Conservation (phyloP, 2,329 filamentous ascomycete species). For the Xylogone sp. region DNA sequence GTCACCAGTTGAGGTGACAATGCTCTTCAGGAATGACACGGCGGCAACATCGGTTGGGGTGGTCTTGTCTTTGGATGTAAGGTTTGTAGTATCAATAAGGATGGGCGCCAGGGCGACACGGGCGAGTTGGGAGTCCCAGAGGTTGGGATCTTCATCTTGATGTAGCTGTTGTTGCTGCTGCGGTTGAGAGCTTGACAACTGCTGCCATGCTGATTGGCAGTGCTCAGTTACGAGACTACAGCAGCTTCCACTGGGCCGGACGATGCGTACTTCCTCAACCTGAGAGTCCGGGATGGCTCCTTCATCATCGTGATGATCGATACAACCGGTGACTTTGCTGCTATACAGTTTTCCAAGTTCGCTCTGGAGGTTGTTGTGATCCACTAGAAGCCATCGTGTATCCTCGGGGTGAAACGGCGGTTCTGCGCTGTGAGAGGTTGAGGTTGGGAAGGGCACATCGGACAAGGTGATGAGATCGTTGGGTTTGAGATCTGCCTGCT, state of each 20-base stretch:
- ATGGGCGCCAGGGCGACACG: constrained; percentile 66
- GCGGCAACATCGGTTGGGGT: constrained; percentile 57
- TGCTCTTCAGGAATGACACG: constrained; percentile 54
- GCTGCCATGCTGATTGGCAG: constrained; percentile 54
- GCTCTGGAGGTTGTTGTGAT: constrained; percentile 73
- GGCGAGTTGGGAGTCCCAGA: constrained; percentile 55
- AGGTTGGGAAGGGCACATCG: constrained; percentile 50
- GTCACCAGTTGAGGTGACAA: constrained; percentile 18
- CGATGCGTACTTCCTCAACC: constrained; percentile 51
- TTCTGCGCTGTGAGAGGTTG: constrained; percentile 31
- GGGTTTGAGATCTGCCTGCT: constrained; percentile 52
- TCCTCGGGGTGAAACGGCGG: constrained; percentile 45
- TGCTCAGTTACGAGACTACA: constrained; percentile 64
- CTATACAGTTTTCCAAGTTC: constrained; percentile 50
- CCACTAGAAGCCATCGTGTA: constrained; percentile 70
- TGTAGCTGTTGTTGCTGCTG: constrained; percentile 32
- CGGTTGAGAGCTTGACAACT: constrained; percentile 27
- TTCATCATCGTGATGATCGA: constrained; percentile 81
- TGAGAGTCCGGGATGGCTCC: constrained; percentile 41
- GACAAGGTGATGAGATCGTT: constrained; percentile 63
- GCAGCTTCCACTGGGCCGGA: constrained; percentile 69
- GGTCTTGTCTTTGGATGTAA: constrained; percentile 61
- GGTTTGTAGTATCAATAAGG: constrained; percentile 67
- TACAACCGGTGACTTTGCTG: constrained; percentile 54
- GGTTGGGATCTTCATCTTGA: constrained; percentile 27